Percentiles rank a stretch among this genome's conserved stretches.
These are phyloP conservation scores for Microsporum canis DNA, from an alignment of 2,329 filamentous ascomycete genomes.

Conservation along the genomic window DNA sequence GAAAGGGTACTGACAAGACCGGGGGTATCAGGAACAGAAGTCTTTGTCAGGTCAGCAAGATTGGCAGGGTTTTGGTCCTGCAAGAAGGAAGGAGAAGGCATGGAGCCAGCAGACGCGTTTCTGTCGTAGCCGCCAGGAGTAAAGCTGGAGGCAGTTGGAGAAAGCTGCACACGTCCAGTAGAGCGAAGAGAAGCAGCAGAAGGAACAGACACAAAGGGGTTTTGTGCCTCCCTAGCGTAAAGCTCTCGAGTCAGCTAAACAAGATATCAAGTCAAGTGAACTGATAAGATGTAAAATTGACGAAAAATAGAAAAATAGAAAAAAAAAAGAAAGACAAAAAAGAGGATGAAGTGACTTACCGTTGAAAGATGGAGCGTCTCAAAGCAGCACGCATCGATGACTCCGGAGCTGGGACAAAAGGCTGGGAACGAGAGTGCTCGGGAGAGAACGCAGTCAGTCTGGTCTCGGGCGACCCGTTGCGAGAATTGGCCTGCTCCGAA, in stretches of 20 bases:
- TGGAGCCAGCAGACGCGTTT: slow-evolving; percentile 7
- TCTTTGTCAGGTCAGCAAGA: slow-evolving; percentile 16
- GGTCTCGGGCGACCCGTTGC: slow-evolving; percentile 54
- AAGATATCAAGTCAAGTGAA: background rate
- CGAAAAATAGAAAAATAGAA: slow-evolving; percentile 2
- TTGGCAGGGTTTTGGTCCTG: slow-evolving; percentile 6
- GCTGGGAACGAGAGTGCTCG: slow-evolving; percentile 41
- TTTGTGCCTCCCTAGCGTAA: slow-evolving; percentile 14
- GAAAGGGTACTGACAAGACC: slow-evolving; percentile 9
- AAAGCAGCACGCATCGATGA: background rate
- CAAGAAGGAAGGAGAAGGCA: slow-evolving; percentile 6
- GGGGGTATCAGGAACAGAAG: slow-evolving; percentile 16
- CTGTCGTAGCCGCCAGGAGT: slow-evolving; percentile 36
- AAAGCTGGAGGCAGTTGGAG: slow-evolving; percentile 53
- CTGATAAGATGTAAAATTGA: background rate
- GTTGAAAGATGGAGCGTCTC: background rate
- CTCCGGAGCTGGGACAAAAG: background rate
- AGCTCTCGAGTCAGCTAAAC: background rate
- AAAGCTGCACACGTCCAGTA: slow-evolving; percentile 36
- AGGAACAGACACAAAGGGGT: slow-evolving; percentile 22
- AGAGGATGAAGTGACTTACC: background rate
- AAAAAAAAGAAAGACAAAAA: background rate
- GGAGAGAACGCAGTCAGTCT: slow-evolving; percentile 54
- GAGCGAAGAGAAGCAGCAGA: slow-evolving; percentile 1
- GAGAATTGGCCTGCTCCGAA: slow-evolving; percentile 44